Percentiles rank a stretch among this genome's conserved stretches.
phyloP scores from a whole-genome alignment of 306 rosid species.

The Lagenaria siceraria region DNA sequence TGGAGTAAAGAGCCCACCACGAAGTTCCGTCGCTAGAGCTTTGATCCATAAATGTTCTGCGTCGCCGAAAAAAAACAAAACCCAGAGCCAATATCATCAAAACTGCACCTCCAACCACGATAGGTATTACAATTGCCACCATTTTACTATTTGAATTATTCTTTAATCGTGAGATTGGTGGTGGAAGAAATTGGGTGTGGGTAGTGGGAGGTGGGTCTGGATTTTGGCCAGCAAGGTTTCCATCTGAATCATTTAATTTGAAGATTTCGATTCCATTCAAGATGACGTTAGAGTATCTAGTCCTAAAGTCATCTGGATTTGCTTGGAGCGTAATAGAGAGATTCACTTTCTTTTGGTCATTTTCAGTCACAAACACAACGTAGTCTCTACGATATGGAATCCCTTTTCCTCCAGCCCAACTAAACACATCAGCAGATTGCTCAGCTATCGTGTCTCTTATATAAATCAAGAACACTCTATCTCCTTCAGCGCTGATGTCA shows the following conservation, averaged over 20 bases:
- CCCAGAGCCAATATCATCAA: background rate
- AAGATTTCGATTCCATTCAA: constrained; percentile 43
- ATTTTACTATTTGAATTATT: fast-evolving
- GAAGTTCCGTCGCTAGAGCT: background rate
- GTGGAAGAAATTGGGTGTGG: background rate
- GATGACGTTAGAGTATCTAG: background rate
- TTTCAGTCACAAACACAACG: background rate
- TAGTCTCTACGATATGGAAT: constrained; percentile 9
- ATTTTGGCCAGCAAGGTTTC: constrained; percentile 27
- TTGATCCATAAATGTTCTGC: background rate
- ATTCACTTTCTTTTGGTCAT: background rate
- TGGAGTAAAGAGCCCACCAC: background rate
- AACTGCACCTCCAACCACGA: constrained; percentile 3
- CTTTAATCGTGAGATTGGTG: background rate
- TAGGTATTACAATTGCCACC: background rate
- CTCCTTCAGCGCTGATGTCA: background rate
- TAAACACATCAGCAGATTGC: constrained; percentile 5
- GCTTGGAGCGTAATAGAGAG: constrained; percentile 18
- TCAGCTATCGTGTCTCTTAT: constrained; percentile 17
- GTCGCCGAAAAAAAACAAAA: background rate
- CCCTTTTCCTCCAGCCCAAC: background rate
- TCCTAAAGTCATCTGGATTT: background rate
- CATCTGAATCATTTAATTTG: constrained; percentile 9
- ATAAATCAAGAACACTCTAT: constrained; percentile 12
- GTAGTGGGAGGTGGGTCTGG: constrained; percentile 13